phyloP scores from a whole-genome alignment of 176 grass and related monocot genomes.

The Oryza brachyantha region DNA sequence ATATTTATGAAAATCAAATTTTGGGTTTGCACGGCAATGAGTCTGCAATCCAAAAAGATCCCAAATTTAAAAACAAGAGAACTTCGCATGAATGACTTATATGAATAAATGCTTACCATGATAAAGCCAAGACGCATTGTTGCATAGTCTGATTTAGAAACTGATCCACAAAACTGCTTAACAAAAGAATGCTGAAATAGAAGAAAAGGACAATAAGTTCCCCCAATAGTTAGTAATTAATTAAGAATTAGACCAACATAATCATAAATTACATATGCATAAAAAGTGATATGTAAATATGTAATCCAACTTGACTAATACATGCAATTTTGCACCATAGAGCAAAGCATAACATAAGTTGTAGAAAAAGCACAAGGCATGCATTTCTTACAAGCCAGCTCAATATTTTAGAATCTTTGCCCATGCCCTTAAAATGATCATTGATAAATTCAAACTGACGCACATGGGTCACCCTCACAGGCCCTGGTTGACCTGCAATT shows the following conservation, averaged over 20 bases:
- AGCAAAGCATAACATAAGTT: conserved; percentile 3
- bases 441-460: conserved; percentile 70
- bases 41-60: conserved; percentile 41
- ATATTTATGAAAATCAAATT: conserved; percentile 95
- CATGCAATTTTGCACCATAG: not conserved
- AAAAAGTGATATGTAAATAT: not conserved
- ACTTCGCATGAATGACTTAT: not conserved
- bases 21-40: conserved; percentile 65
- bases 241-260: not conserved
- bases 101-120: conserved; percentile 54
- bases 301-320: not conserved
- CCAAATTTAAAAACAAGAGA: conserved; percentile 13
- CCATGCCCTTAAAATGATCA: conserved; percentile 79
- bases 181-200: conserved; percentile 69
- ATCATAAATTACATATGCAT: not conserved
- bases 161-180: conserved; percentile 78
- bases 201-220: conserved; percentile 22
- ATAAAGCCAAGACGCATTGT: conserved; percentile 93
- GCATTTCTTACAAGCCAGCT: conserved; percentile 92
- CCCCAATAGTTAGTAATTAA: not conserved
- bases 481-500: conserved; percentile 30
- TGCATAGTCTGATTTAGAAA: conserved; percentile 66
- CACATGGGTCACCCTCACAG: conserved; percentile 42
- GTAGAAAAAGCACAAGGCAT: not conserved
- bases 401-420: conserved; percentile 72